phyloP scores from a whole-genome alignment of 139 green algal species.

The Closterium sp. region DNA sequence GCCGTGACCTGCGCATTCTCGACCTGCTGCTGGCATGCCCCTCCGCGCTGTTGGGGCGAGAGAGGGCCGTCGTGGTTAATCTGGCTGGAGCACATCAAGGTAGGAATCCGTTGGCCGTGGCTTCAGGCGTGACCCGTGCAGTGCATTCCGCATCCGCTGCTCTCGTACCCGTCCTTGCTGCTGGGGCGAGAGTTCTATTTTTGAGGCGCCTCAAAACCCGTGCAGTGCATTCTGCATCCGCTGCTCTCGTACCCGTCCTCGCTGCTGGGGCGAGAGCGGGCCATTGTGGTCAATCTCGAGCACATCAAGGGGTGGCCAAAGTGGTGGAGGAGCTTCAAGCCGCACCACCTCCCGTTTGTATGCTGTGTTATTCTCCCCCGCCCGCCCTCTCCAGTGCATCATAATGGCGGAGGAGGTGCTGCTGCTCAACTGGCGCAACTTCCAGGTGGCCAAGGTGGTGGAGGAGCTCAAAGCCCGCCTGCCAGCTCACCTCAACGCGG shows the following conservation, averaged over 20 bases:
- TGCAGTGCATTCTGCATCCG: conserved; percentile 48
- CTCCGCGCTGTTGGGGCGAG: conserved; percentile 45
- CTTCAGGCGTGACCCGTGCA: too few relatives aligned
- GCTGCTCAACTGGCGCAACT: conserved; percentile 27
- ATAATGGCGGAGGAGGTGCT: conserved; percentile 36
- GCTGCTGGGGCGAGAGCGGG: conserved; percentile 47
- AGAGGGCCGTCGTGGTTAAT: conserved; percentile 52
- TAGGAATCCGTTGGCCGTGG: too few relatives aligned
- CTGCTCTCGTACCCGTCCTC: conserved; percentile 10
- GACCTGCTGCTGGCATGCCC: too few relatives aligned
- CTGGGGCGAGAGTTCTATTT: conserved; percentile 48
- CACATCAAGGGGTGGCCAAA: too few relatives aligned
- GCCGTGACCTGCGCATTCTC: conserved; percentile 54
- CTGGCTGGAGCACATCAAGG: too few relatives aligned
- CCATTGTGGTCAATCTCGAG: conserved; percentile 48
- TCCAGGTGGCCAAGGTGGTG: conserved; percentile 9
- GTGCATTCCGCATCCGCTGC: neutral
- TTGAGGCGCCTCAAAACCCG: too few relatives aligned
- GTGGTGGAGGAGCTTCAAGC: conserved; percentile 19
- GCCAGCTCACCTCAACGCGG: conserved; percentile 10
- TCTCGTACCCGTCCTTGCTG: conserved; percentile 38
- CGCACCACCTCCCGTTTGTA: neutral
- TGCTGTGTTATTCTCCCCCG: neutral
- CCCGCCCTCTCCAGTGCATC: conserved; percentile 3
- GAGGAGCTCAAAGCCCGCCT: conserved; percentile 37